A percentile compares a stretch with the other conserved stretches of the same genome.
phyloP scores from a whole-genome alignment of 2,329 filamentous ascomycete species.

The Clarireedia homoeocarpa region DNA sequence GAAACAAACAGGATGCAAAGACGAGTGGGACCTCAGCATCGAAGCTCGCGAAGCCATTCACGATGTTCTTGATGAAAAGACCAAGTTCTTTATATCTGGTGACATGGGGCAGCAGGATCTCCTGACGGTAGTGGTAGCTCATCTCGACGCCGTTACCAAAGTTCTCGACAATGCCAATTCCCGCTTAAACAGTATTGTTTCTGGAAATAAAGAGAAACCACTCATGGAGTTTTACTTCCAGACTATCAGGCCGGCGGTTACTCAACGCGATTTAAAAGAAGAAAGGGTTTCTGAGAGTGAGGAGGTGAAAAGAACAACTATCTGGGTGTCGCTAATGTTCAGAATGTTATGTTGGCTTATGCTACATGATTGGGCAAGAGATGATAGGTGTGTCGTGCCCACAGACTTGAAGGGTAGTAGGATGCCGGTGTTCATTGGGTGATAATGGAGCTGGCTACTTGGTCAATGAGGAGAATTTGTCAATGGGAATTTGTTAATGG shows the following conservation, averaged over 20 bases:
- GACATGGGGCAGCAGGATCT: slow-evolving; percentile 16
- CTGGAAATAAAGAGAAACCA: slow-evolving; percentile 41
- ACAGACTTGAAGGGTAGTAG: slow-evolving; percentile 47
- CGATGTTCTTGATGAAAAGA: slow-evolving; percentile 20
- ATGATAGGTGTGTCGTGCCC: slow-evolving; percentile 44
- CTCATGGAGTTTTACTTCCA: slow-evolving; percentile 48
- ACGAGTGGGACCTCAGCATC: slow-evolving; percentile 19
- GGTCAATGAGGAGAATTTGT: not conserved
- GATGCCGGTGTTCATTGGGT: slow-evolving; percentile 48
- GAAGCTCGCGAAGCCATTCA: slow-evolving; percentile 24
- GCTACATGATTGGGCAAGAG: slow-evolving; percentile 49
- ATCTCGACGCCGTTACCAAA: slow-evolving; percentile 30
- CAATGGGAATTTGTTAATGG: not conserved
- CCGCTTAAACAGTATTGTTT: slow-evolving; percentile 26
- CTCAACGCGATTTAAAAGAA: slow-evolving; percentile 27
- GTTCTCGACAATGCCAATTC: slow-evolving; percentile 38
- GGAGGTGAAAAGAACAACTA: slow-evolving; percentile 23
- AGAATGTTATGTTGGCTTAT: slow-evolving; percentile 52
- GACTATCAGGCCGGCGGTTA: slow-evolving; percentile 33
- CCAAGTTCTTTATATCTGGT: slow-evolving; percentile 16
- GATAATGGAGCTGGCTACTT: not conserved
- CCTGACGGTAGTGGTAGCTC: slow-evolving; percentile 21
- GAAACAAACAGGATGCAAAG: not conserved
- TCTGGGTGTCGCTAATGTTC: slow-evolving; percentile 49
- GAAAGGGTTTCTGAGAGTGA: not conserved